These are phyloP conservation scores for Solioccasus polychromus DNA, from an alignment of 768 basidiomycete genomes.

Conservation along the genomic window DNA sequence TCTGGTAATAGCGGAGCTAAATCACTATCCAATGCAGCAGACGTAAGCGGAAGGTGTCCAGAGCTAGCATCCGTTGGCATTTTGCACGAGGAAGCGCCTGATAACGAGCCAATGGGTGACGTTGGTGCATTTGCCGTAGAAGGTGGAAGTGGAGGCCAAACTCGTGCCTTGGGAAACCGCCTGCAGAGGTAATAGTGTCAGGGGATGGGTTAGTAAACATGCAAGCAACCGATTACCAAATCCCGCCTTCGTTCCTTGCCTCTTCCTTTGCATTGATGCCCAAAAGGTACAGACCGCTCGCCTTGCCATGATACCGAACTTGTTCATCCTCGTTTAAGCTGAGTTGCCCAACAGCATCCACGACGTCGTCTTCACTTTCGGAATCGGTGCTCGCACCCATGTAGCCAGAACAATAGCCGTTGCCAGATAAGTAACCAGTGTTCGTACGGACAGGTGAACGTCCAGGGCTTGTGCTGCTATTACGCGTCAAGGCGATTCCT, in stretches of 20 bases:
- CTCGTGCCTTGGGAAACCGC: constrained; percentile 85
- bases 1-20: constrained; percentile 52
- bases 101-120: constrained; percentile 5
- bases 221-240: constrained; percentile 50
- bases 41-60: constrained; percentile 17
- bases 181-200: constrained; percentile 33
- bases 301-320: constrained; percentile 84
- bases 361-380: constrained; percentile 45
- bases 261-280: constrained; percentile 59
- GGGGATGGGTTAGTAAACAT: constrained; percentile 7
- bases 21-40: constrained; percentile 33
- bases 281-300: constrained; percentile 74
- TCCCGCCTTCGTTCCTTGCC: constrained; percentile 69
- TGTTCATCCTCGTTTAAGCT: constrained; percentile 86
- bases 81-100: constrained; percentile 4
- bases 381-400: constrained; percentile 33
- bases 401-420: constrained; percentile 24
- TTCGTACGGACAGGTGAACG: constrained; percentile 15
- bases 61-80: constrained; percentile 4
- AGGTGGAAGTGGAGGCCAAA: constrained; percentile 68
- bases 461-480: constrained; percentile 17
- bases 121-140: constrained; percentile 24
- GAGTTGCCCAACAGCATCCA: constrained; percentile 79
- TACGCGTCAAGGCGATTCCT: constrained; percentile 5
- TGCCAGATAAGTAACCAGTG: constrained; percentile 11